Percentiles rank a stretch among this genome's conserved stretches.
Evolutionary conservation across 495 filamentous ascomycete species (phyloP).

Genomic region (Letharia lupina): DNA sequence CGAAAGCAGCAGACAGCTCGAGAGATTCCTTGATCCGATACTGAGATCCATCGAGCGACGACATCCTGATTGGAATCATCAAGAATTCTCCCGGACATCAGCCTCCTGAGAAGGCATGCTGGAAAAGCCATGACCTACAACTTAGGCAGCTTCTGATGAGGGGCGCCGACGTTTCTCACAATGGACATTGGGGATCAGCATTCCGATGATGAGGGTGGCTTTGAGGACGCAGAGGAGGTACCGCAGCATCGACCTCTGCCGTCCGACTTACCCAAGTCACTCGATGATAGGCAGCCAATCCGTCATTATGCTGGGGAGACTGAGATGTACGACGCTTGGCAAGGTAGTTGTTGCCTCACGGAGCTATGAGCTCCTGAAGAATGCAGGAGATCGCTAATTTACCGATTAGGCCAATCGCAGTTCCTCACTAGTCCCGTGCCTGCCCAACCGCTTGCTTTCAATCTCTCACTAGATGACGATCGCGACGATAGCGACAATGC

Average conservation of each 20-base stretch:
- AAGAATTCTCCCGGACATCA: background rate
- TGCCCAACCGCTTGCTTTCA: conserved; percentile 76
- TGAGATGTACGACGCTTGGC: conserved; percentile 98
- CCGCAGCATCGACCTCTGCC: conserved; percentile 51
- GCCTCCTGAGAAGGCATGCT: background rate
- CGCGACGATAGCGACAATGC: conserved; percentile 55
- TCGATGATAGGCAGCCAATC: conserved; percentile 75
- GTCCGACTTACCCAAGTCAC: conserved; percentile 76
- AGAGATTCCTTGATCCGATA: background rate
- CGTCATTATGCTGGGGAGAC: conserved; percentile 58
- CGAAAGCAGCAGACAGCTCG: background rate
- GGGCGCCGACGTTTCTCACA: background rate
- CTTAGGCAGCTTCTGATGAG: conserved; percentile 3
- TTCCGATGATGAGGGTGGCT: conserved; percentile 14
- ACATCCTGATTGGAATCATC: background rate
- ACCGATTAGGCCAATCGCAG: conserved; percentile 73
- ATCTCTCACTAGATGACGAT: conserved; percentile 66
- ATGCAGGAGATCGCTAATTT: background rate
- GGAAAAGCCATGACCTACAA: background rate
- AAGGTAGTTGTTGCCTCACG: conserved; percentile 52
- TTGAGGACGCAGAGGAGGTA: conserved; percentile 21
- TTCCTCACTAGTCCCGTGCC: conserved; percentile 79
- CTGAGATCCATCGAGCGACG: background rate
- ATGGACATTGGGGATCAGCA: conserved; percentile 21
- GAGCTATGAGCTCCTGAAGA: background rate